phyloP scores from a whole-genome alignment of 805 yeast species.

The Candida nonsorbophila region DNA sequence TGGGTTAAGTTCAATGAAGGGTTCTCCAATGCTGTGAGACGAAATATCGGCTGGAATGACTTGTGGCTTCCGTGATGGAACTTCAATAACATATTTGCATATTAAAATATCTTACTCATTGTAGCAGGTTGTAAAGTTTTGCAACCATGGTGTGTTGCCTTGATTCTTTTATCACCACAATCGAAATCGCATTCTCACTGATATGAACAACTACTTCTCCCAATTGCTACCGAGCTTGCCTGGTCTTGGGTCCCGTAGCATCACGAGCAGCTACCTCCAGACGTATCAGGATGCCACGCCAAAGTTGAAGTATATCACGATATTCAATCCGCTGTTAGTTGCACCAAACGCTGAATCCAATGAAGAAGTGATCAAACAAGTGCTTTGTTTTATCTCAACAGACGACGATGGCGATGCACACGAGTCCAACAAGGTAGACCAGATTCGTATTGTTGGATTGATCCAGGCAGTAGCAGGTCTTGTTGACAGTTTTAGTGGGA shows the following conservation, averaged over 20 bases:
- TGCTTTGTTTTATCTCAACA: constrained; percentile 22
- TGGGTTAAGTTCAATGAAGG: constrained; percentile 96
- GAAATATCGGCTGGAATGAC: constrained; percentile 72
- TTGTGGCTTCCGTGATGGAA: constrained; percentile 46
- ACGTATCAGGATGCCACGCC: constrained; percentile 9
- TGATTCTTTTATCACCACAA: not conserved
- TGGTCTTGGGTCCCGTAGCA: constrained; percentile 2
- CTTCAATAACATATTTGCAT: no score
- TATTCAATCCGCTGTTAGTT: constrained; percentile 27
- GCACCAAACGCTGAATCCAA: constrained; percentile 19
- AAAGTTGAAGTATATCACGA: constrained; percentile 11
- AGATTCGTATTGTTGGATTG: constrained; percentile 28
- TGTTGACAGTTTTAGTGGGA: constrained; percentile 18
- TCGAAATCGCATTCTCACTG: not conserved
- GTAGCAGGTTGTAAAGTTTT: no score
- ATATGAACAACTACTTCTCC: constrained; percentile 16
- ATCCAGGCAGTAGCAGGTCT: constrained; percentile 31
- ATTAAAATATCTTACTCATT: no score
- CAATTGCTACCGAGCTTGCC: constrained; percentile 24
- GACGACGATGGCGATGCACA: constrained; percentile 6
- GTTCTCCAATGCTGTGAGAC: constrained; percentile 84
- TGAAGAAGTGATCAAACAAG: constrained; percentile 26
- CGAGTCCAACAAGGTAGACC: constrained; percentile 13
- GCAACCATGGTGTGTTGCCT: no score
- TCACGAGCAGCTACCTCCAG: constrained; percentile 6